Evolutionary conservation across 2,329 filamentous ascomycete genomes (phyloP).

Genomic region (Cytospora piceicola): DNA sequence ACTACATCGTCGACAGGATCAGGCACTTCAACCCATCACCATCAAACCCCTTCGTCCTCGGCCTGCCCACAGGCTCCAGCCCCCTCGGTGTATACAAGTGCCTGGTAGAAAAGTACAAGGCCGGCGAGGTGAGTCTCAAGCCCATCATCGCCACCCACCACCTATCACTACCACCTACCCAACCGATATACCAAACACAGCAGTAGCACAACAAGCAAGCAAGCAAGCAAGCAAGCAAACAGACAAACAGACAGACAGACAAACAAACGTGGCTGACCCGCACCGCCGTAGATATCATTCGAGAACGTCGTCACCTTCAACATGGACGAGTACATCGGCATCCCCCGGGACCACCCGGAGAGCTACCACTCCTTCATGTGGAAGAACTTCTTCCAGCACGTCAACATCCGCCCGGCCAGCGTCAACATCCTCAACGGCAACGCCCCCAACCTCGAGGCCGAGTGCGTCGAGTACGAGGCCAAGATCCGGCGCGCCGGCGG

Average conservation of each 20-base stretch:
- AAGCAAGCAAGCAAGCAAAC: not conserved
- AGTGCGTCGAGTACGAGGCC: slow-evolving; percentile 74
- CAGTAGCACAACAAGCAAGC: slow-evolving; percentile 3
- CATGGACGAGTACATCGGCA: slow-evolving; percentile 73
- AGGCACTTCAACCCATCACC: slow-evolving; percentile 67
- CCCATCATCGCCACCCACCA: not conserved
- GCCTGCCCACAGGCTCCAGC: slow-evolving; percentile 73
- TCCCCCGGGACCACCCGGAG: slow-evolving; percentile 74
- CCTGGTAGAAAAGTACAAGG: slow-evolving; percentile 65
- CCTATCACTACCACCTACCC: too few species aligned
- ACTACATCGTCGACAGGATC: slow-evolving; percentile 76
- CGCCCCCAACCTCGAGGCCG: slow-evolving; percentile 67
- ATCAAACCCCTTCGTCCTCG: slow-evolving; percentile 70
- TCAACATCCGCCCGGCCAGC: slow-evolving; percentile 70
- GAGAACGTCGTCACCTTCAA: slow-evolving; percentile 76
- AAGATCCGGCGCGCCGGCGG: slow-evolving; percentile 70
- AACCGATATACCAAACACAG: not conserved
- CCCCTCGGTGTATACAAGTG: slow-evolving; percentile 71
- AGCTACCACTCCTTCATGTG: slow-evolving; percentile 86
- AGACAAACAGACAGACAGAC: not conserved
- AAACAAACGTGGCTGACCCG: not conserved
- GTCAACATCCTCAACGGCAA: slow-evolving; percentile 78
- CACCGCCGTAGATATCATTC: slow-evolving; percentile 38
- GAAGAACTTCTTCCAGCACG: slow-evolving; percentile 76
- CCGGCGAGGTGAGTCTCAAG: slow-evolving; percentile 46